phyloP scores from a whole-genome alignment of 768 basidiomycete genomes.

The Boletus rubroflammeus region DNA sequence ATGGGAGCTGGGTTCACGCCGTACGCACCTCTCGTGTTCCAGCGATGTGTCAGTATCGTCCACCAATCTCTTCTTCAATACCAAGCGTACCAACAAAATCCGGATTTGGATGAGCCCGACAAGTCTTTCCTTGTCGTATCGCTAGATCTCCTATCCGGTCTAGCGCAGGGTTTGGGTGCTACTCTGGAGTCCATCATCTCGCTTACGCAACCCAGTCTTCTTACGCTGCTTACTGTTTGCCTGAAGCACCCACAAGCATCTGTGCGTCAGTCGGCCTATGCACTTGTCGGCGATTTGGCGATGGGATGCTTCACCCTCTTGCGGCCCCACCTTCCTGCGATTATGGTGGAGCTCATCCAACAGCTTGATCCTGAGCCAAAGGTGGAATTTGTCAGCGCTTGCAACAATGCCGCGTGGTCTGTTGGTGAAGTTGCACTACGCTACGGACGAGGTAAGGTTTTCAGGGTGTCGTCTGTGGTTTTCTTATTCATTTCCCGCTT shows the following conservation, averaged over 20 bases:
- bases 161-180: conserved; percentile 90
- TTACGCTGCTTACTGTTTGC: conserved; percentile 81
- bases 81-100: conserved; percentile 83
- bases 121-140: conserved; percentile 97
- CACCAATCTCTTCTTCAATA: conserved; percentile 80
- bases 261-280: conserved; percentile 94
- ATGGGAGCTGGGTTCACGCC: conserved; percentile 86
- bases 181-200: conserved; percentile 71
- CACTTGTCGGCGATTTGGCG: conserved; percentile 96
- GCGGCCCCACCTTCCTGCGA: conserved; percentile 78
- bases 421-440: conserved; percentile 96
- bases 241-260: conserved; percentile 95
- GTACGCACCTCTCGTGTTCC: conserved; percentile 88
- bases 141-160: conserved; percentile 91
- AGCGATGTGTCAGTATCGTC: conserved; percentile 85
- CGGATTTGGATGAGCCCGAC: conserved; percentile 92
- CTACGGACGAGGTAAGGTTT: conserved; percentile 65
- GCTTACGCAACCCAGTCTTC: conserved; percentile 67
- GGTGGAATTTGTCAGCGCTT: conserved; percentile 91
- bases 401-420: conserved; percentile 99
- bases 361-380: conserved; percentile 94
- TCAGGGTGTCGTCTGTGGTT: neutral
- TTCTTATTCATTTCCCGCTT: conserved; percentile 6
- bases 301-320: conserved; percentile 91
- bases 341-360: conserved; percentile 85